A percentile compares a stretch with the other conserved stretches of the same genome.
These are phyloP conservation scores for Colletotrichum noveboracense DNA, from an alignment of 2,329 filamentous ascomycete genomes.

Conservation along the genomic window DNA sequence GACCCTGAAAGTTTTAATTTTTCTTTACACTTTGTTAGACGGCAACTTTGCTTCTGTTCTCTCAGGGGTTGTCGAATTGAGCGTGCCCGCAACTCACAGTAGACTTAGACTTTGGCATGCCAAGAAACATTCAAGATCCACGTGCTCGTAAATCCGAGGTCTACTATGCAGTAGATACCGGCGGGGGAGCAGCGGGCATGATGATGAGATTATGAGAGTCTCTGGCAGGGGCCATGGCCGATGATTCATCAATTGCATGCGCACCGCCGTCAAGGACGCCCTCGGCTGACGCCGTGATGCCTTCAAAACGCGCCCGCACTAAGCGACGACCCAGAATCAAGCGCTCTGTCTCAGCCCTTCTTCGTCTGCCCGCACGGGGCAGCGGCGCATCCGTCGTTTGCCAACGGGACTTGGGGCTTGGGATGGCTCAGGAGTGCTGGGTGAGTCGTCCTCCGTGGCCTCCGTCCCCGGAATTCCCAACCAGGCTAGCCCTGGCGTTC, in stretches of 20 bases:
- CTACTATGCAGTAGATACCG: background rate
- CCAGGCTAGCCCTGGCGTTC: background rate
- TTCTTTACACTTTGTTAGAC: background rate
- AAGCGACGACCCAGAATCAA: background rate
- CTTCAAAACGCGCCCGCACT: conserved; percentile 10
- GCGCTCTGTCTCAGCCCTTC: background rate
- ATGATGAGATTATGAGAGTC: background rate
- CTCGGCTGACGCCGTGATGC: conserved; percentile 6
- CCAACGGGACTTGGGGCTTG: background rate
- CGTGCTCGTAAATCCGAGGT: background rate
- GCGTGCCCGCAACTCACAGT: background rate
- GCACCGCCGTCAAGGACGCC: background rate
- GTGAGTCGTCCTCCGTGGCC: background rate
- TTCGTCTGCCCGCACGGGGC: background rate
- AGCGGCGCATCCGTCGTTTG: conserved; percentile 1
- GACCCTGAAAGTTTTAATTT: background rate
- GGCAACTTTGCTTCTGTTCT: background rate
- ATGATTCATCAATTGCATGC: background rate
- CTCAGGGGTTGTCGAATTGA: background rate
- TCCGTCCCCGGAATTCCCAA: background rate
- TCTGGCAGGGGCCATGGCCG: background rate
- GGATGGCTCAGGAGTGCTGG: background rate
- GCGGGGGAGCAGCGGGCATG: background rate
- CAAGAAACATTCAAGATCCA: background rate
- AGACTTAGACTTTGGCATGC: background rate